A percentile compares a stretch with the other conserved stretches of the same genome.
Evolutionary conservation across 2,329 filamentous ascomycete species (phyloP).

Genomic region (Epichloe elymi): DNA sequence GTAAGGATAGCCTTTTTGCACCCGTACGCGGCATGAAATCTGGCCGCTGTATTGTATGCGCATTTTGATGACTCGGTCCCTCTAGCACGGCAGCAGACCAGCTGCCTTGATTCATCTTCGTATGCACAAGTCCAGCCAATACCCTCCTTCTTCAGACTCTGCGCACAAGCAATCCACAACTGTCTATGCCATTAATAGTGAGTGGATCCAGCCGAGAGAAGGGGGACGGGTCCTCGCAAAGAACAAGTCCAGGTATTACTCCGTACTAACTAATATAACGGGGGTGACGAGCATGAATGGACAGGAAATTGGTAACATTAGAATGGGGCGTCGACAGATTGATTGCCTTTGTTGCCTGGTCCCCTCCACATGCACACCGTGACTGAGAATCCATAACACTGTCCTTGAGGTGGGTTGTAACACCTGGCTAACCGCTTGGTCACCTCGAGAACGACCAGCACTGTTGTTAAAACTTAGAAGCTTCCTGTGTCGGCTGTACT

Average conservation of each 20-base stretch:
- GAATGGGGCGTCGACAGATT: neutral
- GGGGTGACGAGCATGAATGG: neutral
- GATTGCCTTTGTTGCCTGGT: constrained; percentile 1
- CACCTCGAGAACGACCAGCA: neutral
- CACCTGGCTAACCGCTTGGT: neutral
- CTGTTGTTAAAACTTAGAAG: neutral
- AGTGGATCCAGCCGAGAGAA: neutral
- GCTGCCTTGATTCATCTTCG: no score
- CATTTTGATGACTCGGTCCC: no score
- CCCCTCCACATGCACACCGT: neutral
- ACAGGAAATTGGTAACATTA: neutral
- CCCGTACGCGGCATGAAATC: no score
- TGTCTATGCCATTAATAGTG: neutral
- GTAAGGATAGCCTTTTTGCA: no score
- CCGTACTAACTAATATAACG: no score
- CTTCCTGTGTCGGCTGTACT: neutral
- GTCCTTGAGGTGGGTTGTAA: neutral
- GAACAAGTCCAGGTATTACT: neutral
- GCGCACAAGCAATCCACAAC: neutral
- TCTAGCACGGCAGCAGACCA: no score
- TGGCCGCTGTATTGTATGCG: no score
- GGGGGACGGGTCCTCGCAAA: neutral
- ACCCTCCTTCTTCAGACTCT: no score
- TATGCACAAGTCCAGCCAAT: no score
- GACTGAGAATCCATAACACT: neutral